Base-by-base conservation (phyloP, 2,329 filamentous ascomycete species). In the Colletotrichum brevisporum region DNA sequence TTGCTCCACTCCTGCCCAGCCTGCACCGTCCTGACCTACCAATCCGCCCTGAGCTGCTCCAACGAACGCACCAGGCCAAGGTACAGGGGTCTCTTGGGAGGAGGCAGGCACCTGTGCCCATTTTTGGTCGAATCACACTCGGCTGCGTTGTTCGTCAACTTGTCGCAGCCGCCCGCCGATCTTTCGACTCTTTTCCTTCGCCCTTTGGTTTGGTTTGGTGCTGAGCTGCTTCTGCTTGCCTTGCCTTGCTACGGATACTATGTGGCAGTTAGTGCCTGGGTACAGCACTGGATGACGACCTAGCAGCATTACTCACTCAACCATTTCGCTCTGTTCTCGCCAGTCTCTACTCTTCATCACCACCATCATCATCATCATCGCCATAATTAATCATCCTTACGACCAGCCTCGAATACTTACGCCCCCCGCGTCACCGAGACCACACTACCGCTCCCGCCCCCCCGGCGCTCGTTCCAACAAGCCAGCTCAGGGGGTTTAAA, bases 91-190 rank as follows among this genome's bases (percentile, higher is more conserved):
- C 36, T 50, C 13, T 27, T 52, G 48, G 26, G 48, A 52, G 48
- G 48, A 52, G 48, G 48, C 48, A 52, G 48, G 24, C 48, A 52
- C 48, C 48, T 52, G 48, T 52, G 24, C 41, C 54, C n/a, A 18
- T 4, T 61, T 66, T 21, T 66, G 50, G 58, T 55, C 63, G 58
- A 67, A 67, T 67, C 64, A 67, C 58, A 57, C 45, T 62, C 45
- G 31, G 51, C 64, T 63, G 64, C 58, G 58, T 67, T 56, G 59
- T 59, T 67, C 45, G 45, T 56, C 45, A 55, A 63, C 58, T 53
- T 43, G 12, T 63, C 60, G 59, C 52, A 68, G 56, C 65, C 52
- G 65, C 65, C 65, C 59, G 45, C 45, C 39, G 4, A 54, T 53
- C 51, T 62, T 39, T 50, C 63, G 43, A 56, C 63, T 62, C 43